Evolutionary conservation across 2,329 filamentous ascomycete species (phyloP), one percentile per base, ranked within the genome.

Genomic region (Colletotrichum sidae): DNA sequence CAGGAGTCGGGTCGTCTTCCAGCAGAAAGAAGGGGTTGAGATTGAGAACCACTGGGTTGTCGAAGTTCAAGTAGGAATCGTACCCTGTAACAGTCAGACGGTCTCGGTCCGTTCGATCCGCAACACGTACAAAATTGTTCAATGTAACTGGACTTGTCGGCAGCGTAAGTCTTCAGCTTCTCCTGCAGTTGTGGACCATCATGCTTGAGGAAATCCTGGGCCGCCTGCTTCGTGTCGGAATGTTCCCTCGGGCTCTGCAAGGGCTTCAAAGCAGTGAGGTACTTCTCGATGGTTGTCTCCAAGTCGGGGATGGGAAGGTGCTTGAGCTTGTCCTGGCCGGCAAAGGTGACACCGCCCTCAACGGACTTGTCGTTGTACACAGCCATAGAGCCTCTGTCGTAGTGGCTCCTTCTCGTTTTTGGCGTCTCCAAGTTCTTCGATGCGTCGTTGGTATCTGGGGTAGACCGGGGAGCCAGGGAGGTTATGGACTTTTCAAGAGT

Each of bases 21-120:
- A 99, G 85, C 61, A 99, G 83, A 81, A 99, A 99, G 81, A 99
- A 99, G 0, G 96, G 96, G 74, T 99, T 99, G 69, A 99, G 82
- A 79, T 99, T 98, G 70, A 99, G 86, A 45, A 99, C 96, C 45
- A 99, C 96, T 0, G 96, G 94, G 74, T 97, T 98, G 76, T 98
- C 96, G 75, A 91, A 99, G 80, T 98, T 98, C 68, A 99, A 85
- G 75, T 98, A 99, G 37, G 96, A 98, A 77, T 99, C 96, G 76
- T 98, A 98, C 96, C 94, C 94, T 67, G 46, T 4, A 53, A 13
- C 7, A 39, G 45, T 55, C 11, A 44, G 51, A 42, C 46, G 13
- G 44, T 11, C 11, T 8, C 17, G 15, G 33, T 13, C 13, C 47
- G 10, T 8, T 11, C 11, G 7, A 38, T 10, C 47, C 39, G 10